Evolutionary conservation across 176 grass and related monocot genomes (phyloP).

Genomic region (Olyra latifolia): DNA sequence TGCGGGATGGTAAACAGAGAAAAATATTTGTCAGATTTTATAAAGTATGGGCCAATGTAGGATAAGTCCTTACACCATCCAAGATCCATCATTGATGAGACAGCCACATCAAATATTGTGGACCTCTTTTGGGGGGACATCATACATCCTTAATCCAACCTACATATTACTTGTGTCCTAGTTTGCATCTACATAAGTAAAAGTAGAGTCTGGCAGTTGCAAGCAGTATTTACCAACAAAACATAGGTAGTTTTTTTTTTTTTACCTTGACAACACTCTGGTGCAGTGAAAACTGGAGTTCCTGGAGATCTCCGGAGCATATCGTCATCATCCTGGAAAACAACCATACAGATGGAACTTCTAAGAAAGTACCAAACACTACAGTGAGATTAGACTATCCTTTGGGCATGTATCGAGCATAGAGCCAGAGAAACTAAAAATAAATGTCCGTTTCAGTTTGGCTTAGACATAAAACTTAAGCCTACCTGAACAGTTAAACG

Average conservation of each 20-base stretch:
- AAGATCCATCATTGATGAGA: neutral
- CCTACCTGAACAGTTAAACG: no score
- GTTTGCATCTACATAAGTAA: neutral
- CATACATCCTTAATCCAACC: neutral
- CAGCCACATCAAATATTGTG: neutral
- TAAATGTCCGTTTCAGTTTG: no score
- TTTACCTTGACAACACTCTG: slow-evolving; percentile 78
- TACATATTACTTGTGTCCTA: neutral
- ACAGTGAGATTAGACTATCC: neutral
- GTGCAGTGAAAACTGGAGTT: slow-evolving; percentile 71
- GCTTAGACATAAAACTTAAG: no score
- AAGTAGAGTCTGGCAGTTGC: neutral
- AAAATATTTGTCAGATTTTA: slow-evolving; percentile 1
- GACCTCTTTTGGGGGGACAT: neutral
- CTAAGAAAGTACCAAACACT: neutral
- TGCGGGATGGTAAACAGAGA: slow-evolving; percentile 6
- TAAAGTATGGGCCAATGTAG: neutral
- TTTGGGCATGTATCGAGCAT: neutral
- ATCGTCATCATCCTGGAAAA: slow-evolving; percentile 69
- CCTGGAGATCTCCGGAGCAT: slow-evolving; percentile 67
- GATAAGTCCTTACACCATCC: neutral
- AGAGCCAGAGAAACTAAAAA: neutral
- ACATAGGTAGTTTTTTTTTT: neutral
- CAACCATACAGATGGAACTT: neutral
- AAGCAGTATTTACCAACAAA: neutral